Evolutionary conservation across 1,139 yeast species (phyloP).

Genomic region (Saccharomyces hybrid): DNA sequence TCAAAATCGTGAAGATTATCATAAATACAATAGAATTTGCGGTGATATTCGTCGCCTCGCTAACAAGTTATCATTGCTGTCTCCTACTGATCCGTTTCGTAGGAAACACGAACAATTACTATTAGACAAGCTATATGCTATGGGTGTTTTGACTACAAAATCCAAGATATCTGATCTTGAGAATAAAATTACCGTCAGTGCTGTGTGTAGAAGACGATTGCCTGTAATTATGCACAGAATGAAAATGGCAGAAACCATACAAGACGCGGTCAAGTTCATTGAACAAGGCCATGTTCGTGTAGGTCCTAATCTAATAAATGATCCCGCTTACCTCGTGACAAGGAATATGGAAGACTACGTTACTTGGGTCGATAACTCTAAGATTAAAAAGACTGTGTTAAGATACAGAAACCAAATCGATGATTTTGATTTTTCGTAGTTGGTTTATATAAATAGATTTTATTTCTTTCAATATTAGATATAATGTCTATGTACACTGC

Average conservation of each 20-base stretch:
- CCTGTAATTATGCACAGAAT: constrained; percentile 93
- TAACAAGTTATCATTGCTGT: constrained; percentile 71
- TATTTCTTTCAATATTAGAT: not conserved
- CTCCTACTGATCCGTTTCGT: constrained; percentile 80
- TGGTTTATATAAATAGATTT: not conserved
- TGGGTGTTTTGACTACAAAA: constrained; percentile 80
- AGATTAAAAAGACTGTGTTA: constrained; percentile 83
- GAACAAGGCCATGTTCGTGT: constrained; percentile 98
- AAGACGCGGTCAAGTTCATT: constrained; percentile 83
- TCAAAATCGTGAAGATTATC: constrained; percentile 92
- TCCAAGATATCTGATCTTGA: constrained; percentile 91
- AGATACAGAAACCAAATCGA: constrained; percentile 82
- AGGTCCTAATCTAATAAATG: constrained; percentile 92
- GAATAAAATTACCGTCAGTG: constrained; percentile 83
- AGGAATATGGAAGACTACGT: constrained; percentile 90
- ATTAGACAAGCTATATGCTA: constrained; percentile 74
- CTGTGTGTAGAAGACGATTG: constrained; percentile 82
- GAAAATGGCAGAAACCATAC: constrained; percentile 85
- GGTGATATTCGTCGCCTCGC: constrained; percentile 87
- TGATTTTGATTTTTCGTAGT: constrained; percentile 58
- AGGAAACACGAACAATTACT: constrained; percentile 79
- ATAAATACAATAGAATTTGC: constrained; percentile 82
- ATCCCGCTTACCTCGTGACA: constrained; percentile 90
- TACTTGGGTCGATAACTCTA: constrained; percentile 94
- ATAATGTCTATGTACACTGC: not conserved